Evolutionary conservation across 1,284 basidiomycete genomes (phyloP), one percentile per base, ranked within the genome.

Genomic region (Boletus semigastroideus): DNA sequence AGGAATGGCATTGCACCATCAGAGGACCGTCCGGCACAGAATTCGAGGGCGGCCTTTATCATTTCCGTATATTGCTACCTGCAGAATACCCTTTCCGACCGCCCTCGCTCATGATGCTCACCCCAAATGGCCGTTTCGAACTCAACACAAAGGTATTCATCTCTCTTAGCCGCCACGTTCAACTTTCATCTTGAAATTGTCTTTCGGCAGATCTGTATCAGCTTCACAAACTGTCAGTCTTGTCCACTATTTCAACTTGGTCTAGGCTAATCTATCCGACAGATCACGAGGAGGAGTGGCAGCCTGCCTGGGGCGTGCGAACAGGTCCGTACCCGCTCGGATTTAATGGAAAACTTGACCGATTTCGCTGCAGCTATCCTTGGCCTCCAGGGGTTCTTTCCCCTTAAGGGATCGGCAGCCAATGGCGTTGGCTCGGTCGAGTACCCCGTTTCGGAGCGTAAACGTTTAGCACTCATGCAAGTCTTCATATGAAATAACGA

Each of bases 1-100:
- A 92, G 88, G 94, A 97, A 77, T 99, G 96, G 96, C 95, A 98
- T 68, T 98, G 94, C 64, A 98, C 96, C 8, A 78, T 98, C 46
- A 85, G 93, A 55, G 96, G 95, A 1, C 86, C 95, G 3, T 63
- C 80, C 17, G 92, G 85, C 5, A 94, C 90, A 27, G 94, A 96
- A 64, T 98, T 92, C 59, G 92, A 95, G 65, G 92, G 91, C 51
- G 92, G 92, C 55, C 68, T 90, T 47, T 98, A 98, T 72, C 94
- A 98, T 72, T 88, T 96, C 64, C 85, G 94, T 49, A 92, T 98
- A 65, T 70, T 93, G 19, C 76, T 98, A 8, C 95, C 95, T 4
- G 84, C 93, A 44, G 92, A 93, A 73, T 98, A 97, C 66, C 95
- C 95, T 30, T 96, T 98, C 74, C 83, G 91, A 53, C 93, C 95